Base-by-base conservation (phyloP, 331 rosid genomes). In the Rhamnella rubrinervis region DNA sequence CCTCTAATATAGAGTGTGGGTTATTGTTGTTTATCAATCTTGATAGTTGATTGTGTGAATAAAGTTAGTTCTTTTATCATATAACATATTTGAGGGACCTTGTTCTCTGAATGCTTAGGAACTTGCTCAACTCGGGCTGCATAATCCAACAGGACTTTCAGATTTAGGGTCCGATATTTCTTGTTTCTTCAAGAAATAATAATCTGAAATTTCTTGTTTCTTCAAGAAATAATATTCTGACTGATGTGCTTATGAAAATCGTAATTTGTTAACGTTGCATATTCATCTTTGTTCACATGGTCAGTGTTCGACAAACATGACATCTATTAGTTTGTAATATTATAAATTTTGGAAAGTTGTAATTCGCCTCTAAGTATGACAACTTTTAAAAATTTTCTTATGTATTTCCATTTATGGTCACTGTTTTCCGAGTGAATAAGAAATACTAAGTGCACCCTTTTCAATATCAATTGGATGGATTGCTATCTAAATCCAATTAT, bases 401-500 rank as follows among this genome's bases (percentile, higher is more conserved):
- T 16, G 19, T n/a, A 53, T 53, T 53, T n/a, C 26, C 37, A 14
- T 4, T 60, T 60, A 9, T 63, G 35, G 2, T 63, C n/a, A n/a
- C 12, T 4, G 21, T 40, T 14, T 16, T 23, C 14, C 41, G 23
- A 25, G 15, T 46, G 19, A 14, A 65, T 25, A 0, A 1, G 56
- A 21, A 44, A 64, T 46, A 15, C 49, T 4, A 10, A 25, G 39
- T 6, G 8, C 1, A 15, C 55, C 14, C 31, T 60, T 61, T 26
- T 7, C 41, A 35, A 47, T 35, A 11, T 28, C 60, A 3, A 46
- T 68, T 23, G 17, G 13, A 19, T 15, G 52, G 38, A 11, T 37
- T 37, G 23, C 38, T 47, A 13, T 53, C 26, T 12, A 75, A 44
- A 25, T 80, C 53, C 15, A 37, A 61, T 68, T 69, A 28, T 52